Evolutionary conservation across 83 land plant species (phyloP), one percentile per base, ranked within the genome.

Genomic region (Isoetes engelmannii): DNA sequence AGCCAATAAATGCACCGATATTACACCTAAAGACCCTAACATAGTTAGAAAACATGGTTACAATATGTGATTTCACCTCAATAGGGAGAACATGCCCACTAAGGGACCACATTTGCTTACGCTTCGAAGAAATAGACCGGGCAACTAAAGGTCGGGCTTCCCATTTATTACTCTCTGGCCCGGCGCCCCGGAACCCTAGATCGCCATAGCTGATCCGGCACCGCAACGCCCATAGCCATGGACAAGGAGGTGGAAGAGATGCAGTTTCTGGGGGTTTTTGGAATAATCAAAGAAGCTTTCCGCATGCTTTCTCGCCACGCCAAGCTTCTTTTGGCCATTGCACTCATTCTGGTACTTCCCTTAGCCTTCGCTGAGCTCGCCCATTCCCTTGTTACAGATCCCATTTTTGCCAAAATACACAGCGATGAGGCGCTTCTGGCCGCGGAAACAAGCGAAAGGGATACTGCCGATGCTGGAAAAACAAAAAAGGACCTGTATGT

Each of bases 331-430:
- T 41, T 67, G 70, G 48, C 75, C n/a, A 74, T 89, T 68, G 75
- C 93, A n/a, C 72, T 82, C 8, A 42, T 86, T 58, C 69, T 89
- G 0, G 56, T 89, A 67, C 81, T 86, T 45, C 93, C 93, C 43
- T 81, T 89, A n/a, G 76, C 80, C 64, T 75, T 86, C 81, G 67
- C 80, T 73, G 67, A 82, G 79, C 74, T 86, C n/a, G 81, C 75
- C 55, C 84, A 86, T 67, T 72, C 63, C 59, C 69, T 78, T 10
- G 45, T 86, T 72, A 73, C 91, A 45, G 44, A 79, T 63, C 71
- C 80, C 62, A 66, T 92, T 48, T n/a, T 77, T 73, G 1, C 47
- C 13, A 77, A 79, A 20, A 81, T 86, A 66, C 5, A 45, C 20
- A 15, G 5, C 65, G 61, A 85, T 69, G 81, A 83, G 47, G 44